These are phyloP conservation scores for Alternaria alternata DNA, from an alignment of 2,329 filamentous ascomycete genomes.

Conservation along the genomic window DNA sequence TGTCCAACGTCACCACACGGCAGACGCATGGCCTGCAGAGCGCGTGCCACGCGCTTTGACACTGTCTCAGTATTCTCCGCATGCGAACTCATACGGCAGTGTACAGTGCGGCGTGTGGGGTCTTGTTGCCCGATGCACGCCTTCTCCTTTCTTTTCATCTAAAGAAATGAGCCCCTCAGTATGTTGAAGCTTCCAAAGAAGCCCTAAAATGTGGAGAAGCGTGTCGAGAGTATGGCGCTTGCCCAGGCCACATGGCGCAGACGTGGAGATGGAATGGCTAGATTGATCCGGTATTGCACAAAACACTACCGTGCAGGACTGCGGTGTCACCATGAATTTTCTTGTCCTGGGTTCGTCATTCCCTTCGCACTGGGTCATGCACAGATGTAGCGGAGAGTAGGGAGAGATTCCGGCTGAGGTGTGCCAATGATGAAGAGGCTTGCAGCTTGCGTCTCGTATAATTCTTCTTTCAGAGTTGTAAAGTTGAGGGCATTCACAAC, in stretches of 20 bases:
- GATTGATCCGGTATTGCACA: constrained; percentile 29
- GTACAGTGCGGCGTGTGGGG: constrained; percentile 30
- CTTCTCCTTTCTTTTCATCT: constrained; percentile 30
- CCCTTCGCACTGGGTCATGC: constrained; percentile 25
- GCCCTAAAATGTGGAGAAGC: constrained; percentile 41
- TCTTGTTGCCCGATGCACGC: constrained; percentile 26
- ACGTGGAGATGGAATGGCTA: constrained; percentile 21
- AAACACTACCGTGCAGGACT: constrained; percentile 34
- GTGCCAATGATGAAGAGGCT: constrained; percentile 17
- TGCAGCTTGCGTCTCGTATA: constrained; percentile 19
- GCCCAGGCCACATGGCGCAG: constrained; percentile 27
- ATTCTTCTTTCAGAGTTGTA: constrained; percentile 11
- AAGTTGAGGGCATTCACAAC: constrained; percentile 6
- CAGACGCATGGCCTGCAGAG: constrained; percentile 12
- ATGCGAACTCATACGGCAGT: constrained; percentile 6
- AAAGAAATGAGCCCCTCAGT: constrained; percentile 27
- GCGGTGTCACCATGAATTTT: constrained; percentile 34
- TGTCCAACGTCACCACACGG: constrained; percentile 20
- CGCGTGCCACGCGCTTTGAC: constrained; percentile 13
- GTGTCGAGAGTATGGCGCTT: constrained; percentile 28
- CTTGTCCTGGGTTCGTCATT: constrained; percentile 35
- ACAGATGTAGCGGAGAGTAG: constrained; percentile 37
- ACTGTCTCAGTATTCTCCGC: constrained; percentile 24
- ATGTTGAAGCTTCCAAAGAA: constrained; percentile 19
- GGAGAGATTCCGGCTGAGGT: constrained; percentile 33